Conservation (phyloP, 345 rosid genomes). For the Eucalyptus pumila region DNA sequence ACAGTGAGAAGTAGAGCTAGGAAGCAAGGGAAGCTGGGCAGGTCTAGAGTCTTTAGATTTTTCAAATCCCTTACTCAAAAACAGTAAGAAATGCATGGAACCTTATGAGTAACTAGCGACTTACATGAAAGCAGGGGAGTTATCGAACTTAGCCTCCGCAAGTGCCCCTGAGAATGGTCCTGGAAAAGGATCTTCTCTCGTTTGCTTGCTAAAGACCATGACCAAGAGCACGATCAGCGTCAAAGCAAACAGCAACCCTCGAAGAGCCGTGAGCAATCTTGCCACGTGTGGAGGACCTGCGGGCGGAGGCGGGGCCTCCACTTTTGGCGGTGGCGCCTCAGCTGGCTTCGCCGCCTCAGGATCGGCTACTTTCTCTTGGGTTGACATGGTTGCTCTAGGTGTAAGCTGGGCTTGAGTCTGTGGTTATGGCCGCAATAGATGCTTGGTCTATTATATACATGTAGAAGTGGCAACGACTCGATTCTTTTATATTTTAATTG, state of each 20-base stretch:
- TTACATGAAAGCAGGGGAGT: conserved; percentile 29
- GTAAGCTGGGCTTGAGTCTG: not conserved
- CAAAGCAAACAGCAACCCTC: conserved; percentile 19
- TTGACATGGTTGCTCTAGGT: not conserved
- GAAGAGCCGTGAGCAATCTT: not conserved
- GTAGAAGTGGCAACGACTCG: not conserved
- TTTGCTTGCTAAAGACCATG: conserved; percentile 19
- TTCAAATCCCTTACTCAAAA: not conserved
- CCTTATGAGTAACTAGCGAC: not conserved
- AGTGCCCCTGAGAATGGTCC: not conserved
- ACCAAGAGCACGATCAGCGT: conserved; percentile 5
- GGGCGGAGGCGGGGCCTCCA: not conserved
- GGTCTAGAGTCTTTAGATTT: not conserved
- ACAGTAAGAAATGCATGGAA: not conserved
- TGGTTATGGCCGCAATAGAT: too few relatives aligned
- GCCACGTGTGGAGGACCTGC: not conserved
- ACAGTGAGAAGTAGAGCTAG: not conserved
- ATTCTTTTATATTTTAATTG: not conserved
- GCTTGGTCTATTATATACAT: not conserved
- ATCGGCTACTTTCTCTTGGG: not conserved
- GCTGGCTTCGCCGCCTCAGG: not conserved
- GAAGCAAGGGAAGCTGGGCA: not conserved
- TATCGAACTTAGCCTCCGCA: conserved; percentile 9
- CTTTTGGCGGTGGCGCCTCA: not conserved
- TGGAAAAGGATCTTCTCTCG: not conserved